Percentiles rank a stretch among this genome's conserved stretches.
Evolutionary conservation across 768 basidiomycete species (phyloP).

Genomic region (Amanita pseudoporphyria): DNA sequence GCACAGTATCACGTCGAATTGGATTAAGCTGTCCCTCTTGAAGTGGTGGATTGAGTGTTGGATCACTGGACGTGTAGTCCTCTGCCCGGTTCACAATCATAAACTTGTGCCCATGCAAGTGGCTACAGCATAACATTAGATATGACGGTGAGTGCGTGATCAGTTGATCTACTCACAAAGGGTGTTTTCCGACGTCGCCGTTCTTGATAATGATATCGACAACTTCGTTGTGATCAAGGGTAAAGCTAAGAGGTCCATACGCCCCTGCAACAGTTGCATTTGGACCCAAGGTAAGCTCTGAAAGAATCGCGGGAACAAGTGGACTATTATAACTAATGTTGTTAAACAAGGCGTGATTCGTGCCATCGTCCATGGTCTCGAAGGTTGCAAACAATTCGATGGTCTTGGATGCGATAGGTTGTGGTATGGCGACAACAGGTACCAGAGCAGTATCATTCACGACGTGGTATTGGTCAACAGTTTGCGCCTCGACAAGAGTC

Average conservation of each 20-base stretch:
- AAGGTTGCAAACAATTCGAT: slow-evolving; percentile 69
- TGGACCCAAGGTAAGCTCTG: slow-evolving; percentile 63
- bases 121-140: slow-evolving; percentile 37
- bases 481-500: slow-evolving; percentile 40
- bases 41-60: slow-evolving; percentile 70
- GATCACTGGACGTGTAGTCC: slow-evolving; percentile 68
- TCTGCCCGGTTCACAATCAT: slow-evolving; percentile 67
- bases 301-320: slow-evolving; percentile 68
- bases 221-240: slow-evolving; percentile 66
- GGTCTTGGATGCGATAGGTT: slow-evolving; percentile 41
- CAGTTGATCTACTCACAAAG: slow-evolving; percentile 50
- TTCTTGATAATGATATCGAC: slow-evolving; percentile 74
- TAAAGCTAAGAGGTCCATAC: slow-evolving; percentile 75
- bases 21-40: slow-evolving; percentile 78
- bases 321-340: slow-evolving; percentile 59
- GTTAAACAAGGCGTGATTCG: slow-evolving; percentile 76
- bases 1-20: slow-evolving; percentile 84
- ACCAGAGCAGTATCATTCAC: slow-evolving; percentile 63
- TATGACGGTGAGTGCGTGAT: background rate
- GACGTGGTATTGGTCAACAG: slow-evolving; percentile 46
- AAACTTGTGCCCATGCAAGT: slow-evolving; percentile 84
- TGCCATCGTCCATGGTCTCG: slow-evolving; percentile 79
- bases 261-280: slow-evolving; percentile 58
- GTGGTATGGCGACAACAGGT: slow-evolving; percentile 45
- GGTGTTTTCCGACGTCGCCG: slow-evolving; percentile 66